phyloP scores from a whole-genome alignment of 164 flowering plant species.

The Annona squamosa region DNA sequence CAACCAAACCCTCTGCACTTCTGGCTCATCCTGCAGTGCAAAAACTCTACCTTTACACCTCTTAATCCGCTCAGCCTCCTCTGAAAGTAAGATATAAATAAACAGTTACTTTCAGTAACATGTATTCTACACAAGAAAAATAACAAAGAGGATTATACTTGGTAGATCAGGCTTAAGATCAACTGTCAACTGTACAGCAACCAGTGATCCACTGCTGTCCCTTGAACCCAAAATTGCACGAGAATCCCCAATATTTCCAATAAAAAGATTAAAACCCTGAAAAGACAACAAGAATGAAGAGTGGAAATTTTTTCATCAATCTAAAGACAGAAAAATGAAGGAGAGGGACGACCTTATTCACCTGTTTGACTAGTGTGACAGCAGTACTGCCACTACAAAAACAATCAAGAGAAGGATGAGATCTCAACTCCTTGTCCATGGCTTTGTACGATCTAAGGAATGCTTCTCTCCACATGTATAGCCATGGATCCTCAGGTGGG shows the following conservation, averaged over 20 bases:
- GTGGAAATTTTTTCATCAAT: not conserved
- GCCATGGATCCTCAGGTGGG: conserved; percentile 38
- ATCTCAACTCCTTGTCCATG: conserved; percentile 87
- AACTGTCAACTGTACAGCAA: conserved; percentile 73
- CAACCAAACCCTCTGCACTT: conserved; percentile 83
- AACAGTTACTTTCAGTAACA: not conserved
- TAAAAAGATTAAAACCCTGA: conserved; percentile 83
- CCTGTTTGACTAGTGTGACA: conserved; percentile 84
- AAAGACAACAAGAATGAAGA: conserved; percentile 4
- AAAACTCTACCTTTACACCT: conserved; percentile 89
- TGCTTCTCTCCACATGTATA: conserved; percentile 61
- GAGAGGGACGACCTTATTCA: conserved; percentile 11
- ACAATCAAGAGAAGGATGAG: conserved; percentile 76
- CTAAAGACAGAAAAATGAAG: not conserved
- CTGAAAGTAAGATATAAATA: conserved; percentile 24
- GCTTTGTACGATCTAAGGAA: conserved; percentile 72
- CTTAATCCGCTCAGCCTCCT: conserved; percentile 93
- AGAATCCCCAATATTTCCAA: conserved; percentile 90
- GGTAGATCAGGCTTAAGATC: conserved; percentile 92
- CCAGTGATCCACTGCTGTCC: conserved; percentile 49
- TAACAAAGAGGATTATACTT: conserved; percentile 33
- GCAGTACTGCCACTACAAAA: conserved; percentile 97
- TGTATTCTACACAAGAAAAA: not conserved
- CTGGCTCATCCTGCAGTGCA: conserved; percentile 96
- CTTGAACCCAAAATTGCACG: conserved; percentile 83